Evolutionary conservation across 371 early-diverging fungal species (phyloP).

Genomic region (Dichotomocladium elegans): DNA sequence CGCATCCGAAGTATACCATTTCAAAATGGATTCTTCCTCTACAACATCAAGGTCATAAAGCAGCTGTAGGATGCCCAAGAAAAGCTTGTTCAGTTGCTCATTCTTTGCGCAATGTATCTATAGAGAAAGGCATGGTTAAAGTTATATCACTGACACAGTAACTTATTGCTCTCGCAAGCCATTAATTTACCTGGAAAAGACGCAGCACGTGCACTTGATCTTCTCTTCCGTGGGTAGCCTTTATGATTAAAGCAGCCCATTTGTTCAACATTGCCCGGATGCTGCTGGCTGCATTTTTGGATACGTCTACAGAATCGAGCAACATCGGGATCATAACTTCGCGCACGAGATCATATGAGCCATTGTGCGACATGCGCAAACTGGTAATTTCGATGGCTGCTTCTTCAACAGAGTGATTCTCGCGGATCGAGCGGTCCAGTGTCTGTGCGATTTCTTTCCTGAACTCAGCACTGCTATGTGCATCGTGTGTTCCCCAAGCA

Average conservation of each 20-base stretch:
- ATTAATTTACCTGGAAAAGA: constrained; percentile 52
- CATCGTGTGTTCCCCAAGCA: constrained; percentile 26
- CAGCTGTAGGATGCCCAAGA: constrained; percentile 59
- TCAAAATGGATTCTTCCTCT: constrained; percentile 79
- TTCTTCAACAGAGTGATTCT: constrained; percentile 72
- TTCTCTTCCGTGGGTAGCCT: constrained; percentile 64
- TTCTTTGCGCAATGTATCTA: constrained; percentile 45
- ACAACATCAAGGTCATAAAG: constrained; percentile 82
- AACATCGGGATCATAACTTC: constrained; percentile 66
- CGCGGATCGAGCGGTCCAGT: constrained; percentile 75
- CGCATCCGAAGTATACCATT: constrained; percentile 63
- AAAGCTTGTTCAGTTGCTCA: constrained; percentile 47
- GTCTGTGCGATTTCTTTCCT: constrained; percentile 77
- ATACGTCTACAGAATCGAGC: constrained; percentile 52
- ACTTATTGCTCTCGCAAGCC: background rate
- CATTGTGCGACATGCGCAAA: constrained; percentile 86
- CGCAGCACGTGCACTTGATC: constrained; percentile 79
- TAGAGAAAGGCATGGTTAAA: no score
- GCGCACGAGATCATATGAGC: constrained; percentile 77
- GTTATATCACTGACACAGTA: no score
- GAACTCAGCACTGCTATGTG: constrained; percentile 60
- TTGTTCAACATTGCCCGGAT: constrained; percentile 48
- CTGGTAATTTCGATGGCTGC: constrained; percentile 87
- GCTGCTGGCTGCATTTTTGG: constrained; percentile 28
- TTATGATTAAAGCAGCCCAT: constrained; percentile 71